Evolutionary conservation across 805 yeast species (phyloP).

Genomic region (Candida orba): DNA sequence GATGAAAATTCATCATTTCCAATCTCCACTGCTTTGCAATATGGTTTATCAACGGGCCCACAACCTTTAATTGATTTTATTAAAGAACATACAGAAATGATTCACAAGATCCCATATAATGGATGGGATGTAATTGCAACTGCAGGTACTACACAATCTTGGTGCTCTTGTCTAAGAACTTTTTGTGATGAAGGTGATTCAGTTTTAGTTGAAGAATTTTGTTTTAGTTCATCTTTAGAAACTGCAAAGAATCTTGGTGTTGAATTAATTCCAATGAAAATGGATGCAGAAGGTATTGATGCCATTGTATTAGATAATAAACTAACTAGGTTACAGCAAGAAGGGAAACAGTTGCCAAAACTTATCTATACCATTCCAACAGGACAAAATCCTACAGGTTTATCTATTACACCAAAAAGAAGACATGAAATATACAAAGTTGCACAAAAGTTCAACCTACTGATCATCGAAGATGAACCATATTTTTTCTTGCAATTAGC

Average conservation of each 20-base stretch:
- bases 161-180: slow-evolving; percentile 77
- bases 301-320: slow-evolving; percentile 60
- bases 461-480: slow-evolving; percentile 94
- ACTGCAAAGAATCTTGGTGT: slow-evolving; percentile 69
- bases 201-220: slow-evolving; percentile 70
- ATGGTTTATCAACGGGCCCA: slow-evolving; percentile 80
- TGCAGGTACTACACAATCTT: slow-evolving; percentile 80
- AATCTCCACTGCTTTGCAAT: slow-evolving; percentile 76
- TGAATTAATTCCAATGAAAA: slow-evolving; percentile 59
- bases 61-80: slow-evolving; percentile 60
- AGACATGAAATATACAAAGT: slow-evolving; percentile 68
- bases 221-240: slow-evolving; percentile 84
- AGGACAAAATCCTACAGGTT: slow-evolving; percentile 97
- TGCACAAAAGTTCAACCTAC: slow-evolving; percentile 77
- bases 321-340: slow-evolving; percentile 35
- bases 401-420: slow-evolving; percentile 69
- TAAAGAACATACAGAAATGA: slow-evolving; percentile 61
- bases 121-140: slow-evolving; percentile 71
- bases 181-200: slow-evolving; percentile 72
- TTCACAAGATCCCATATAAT: slow-evolving; percentile 39
- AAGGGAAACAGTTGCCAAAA: slow-evolving; percentile 80
- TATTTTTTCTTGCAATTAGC: slow-evolving; percentile 96
- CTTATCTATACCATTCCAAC: slow-evolving; percentile 85
- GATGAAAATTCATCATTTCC: slow-evolving; percentile 50
- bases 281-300: slow-evolving; percentile 71